phyloP scores from a whole-genome alignment of 495 filamentous ascomycete species.

The Evernia prunastri region DNA sequence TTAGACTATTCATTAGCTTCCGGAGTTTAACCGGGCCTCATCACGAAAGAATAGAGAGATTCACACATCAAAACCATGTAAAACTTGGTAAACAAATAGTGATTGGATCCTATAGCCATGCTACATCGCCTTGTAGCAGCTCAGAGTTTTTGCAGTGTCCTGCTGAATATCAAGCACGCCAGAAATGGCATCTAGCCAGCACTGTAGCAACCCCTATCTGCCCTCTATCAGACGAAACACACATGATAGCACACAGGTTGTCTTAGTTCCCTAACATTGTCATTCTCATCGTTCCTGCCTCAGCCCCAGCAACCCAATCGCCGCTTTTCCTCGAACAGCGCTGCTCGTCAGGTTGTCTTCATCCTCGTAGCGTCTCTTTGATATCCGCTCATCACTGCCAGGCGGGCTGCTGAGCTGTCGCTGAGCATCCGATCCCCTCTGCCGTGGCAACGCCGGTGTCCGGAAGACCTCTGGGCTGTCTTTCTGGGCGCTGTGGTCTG shows the following conservation, averaged over 20 bases:
- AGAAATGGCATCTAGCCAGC: neutral
- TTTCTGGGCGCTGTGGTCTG: slow-evolving; percentile 1
- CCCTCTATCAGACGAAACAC: neutral
- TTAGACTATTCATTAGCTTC: neutral
- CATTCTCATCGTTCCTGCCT: slow-evolving; percentile 16
- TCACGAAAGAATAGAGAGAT: neutral
- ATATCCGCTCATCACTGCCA: neutral
- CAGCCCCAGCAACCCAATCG: slow-evolving; percentile 23
- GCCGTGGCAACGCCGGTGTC: slow-evolving; percentile 25
- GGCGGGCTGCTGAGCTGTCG: slow-evolving; percentile 20
- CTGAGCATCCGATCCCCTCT: neutral
- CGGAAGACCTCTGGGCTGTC: slow-evolving; percentile 18
- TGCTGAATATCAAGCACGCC: neutral
- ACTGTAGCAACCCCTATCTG: neutral
- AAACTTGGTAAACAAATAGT: neutral
- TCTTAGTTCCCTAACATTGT: neutral
- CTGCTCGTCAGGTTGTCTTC: slow-evolving; percentile 26
- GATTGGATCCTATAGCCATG: neutral
- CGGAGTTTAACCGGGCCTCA: neutral
- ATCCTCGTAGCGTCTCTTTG: slow-evolving; percentile 1
- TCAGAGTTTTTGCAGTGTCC: neutral
- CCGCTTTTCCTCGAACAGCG: slow-evolving; percentile 25
- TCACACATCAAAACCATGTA: neutral
- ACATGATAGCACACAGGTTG: neutral
- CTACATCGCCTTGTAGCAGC: neutral